phyloP scores from a whole-genome alignment of 805 yeast species.

The Candida broadrunensis region DNA sequence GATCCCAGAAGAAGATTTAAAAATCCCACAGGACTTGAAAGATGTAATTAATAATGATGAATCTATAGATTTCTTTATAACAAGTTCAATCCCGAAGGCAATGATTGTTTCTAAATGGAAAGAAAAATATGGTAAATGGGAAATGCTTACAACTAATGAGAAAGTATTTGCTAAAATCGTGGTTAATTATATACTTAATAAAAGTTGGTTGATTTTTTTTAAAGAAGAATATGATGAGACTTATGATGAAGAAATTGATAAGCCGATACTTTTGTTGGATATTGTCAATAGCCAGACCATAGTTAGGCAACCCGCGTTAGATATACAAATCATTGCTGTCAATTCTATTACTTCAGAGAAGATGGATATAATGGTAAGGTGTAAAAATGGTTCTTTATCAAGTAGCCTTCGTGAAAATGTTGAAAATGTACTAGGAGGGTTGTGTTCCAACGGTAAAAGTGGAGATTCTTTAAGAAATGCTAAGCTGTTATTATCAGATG shows the following conservation, averaged over 20 bases:
- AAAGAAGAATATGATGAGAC: conserved; percentile 35
- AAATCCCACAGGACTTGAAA: conserved; percentile 37
- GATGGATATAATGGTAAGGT: conserved; percentile 30
- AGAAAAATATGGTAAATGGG: conserved; percentile 41
- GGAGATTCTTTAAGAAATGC: conserved; percentile 3
- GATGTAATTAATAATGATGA: conserved; percentile 34
- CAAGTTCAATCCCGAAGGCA: conserved; percentile 30
- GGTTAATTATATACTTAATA: conserved; percentile 29
- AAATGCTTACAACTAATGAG: conserved; percentile 37
- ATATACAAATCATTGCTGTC: conserved; percentile 30
- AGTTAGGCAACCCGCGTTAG: conserved; percentile 35
- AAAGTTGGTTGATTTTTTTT: conserved; percentile 38
- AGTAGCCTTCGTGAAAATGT: conserved; percentile 23
- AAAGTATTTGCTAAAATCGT: conserved; percentile 36
- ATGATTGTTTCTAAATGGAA: conserved; percentile 44
- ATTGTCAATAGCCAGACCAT: conserved; percentile 19
- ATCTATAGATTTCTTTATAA: conserved; percentile 35
- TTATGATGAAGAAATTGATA: conserved; percentile 28
- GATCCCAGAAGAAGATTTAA: conserved; percentile 15
- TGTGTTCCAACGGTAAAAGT: conserved; percentile 8
- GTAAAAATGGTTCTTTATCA: conserved; percentile 24
- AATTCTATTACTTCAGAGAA: conserved; percentile 30
- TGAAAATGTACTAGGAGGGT: conserved; percentile 24
- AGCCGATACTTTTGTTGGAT: conserved; percentile 34
- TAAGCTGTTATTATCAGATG: conserved; percentile 16